Conservation (phyloP, 1,284 basidiomycete genomes). For the Moniliophthora roreri region DNA sequence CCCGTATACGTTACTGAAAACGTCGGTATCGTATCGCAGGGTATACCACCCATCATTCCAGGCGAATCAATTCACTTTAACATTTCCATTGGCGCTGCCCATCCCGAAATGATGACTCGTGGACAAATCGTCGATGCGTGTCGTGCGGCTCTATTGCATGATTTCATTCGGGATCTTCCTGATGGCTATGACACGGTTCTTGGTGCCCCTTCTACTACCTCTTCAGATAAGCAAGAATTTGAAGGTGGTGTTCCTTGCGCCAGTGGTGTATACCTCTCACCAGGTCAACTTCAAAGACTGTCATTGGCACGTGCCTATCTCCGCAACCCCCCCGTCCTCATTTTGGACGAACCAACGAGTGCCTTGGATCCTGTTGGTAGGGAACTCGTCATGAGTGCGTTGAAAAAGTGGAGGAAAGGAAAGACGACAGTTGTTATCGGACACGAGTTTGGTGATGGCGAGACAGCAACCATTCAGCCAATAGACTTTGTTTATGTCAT, state of each 20-base stretch:
- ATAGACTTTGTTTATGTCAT: constrained; percentile 94
- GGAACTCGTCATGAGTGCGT: constrained; percentile 85
- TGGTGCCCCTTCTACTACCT: constrained; percentile 3
- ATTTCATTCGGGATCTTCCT: constrained; percentile 82
- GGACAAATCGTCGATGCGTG: constrained; percentile 82
- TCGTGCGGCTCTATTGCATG: constrained; percentile 84
- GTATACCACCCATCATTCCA: constrained; percentile 64
- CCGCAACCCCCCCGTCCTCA: constrained; percentile 86
- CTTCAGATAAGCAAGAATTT: background rate
- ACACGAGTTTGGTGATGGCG: constrained; percentile 68
- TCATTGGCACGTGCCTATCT: constrained; percentile 89
- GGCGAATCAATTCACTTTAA: constrained; percentile 89
- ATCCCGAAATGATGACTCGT: constrained; percentile 51
- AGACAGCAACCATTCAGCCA: constrained; percentile 42
- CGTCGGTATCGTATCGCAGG: constrained; percentile 80
- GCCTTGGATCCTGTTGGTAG: constrained; percentile 91
- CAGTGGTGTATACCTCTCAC: constrained; percentile 79
- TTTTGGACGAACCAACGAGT: constrained; percentile 98
- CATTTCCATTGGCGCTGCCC: constrained; percentile 73
- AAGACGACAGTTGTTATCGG: constrained; percentile 96
- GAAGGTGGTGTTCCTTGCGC: constrained; percentile 9
- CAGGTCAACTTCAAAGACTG: constrained; percentile 92
- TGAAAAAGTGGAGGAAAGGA: constrained; percentile 81
- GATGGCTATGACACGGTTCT: constrained; percentile 83
- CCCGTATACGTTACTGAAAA: constrained; percentile 70